Conservation (phyloP, 768 basidiomycete genomes). For the Favolaschia claudopus region DNA sequence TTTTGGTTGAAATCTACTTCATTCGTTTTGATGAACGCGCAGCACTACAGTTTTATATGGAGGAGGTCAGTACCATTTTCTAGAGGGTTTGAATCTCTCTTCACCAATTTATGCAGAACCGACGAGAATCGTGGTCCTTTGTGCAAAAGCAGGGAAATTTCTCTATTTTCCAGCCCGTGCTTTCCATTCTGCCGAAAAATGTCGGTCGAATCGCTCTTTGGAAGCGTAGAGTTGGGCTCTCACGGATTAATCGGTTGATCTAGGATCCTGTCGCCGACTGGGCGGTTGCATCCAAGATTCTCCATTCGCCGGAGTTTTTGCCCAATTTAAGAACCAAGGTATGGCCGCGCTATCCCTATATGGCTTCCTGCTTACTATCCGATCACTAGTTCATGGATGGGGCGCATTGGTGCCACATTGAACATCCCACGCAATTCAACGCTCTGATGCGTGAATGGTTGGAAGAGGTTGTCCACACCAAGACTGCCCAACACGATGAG, state of each 20-base stretch:
- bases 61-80: conserved; percentile 45
- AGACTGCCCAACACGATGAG: conserved; percentile 16
- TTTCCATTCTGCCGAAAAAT: conserved; percentile 49
- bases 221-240: not conserved
- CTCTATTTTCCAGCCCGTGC: conserved; percentile 51
- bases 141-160: conserved; percentile 54
- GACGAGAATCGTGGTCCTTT: conserved; percentile 46
- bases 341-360: not conserved
- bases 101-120: conserved; percentile 43
- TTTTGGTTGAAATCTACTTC: not conserved
- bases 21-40: not conserved
- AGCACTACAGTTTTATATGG: conserved; percentile 75
- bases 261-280: conserved; percentile 62
- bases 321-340: conserved; percentile 51
- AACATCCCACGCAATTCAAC: conserved; percentile 63
- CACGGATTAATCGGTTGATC: not conserved
- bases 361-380: not conserved
- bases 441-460: conserved; percentile 61
- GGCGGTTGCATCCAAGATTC: conserved; percentile 37
- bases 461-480: conserved; percentile 11
- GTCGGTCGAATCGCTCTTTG: conserved; percentile 33
- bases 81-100: not conserved
- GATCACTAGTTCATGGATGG: conserved; percentile 53
- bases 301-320: conserved; percentile 47
- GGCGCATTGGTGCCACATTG: conserved; percentile 76